Evolutionary conservation across 2,329 filamentous ascomycete species (phyloP).

Genomic region (Penicillium aurantiogriseum): DNA sequence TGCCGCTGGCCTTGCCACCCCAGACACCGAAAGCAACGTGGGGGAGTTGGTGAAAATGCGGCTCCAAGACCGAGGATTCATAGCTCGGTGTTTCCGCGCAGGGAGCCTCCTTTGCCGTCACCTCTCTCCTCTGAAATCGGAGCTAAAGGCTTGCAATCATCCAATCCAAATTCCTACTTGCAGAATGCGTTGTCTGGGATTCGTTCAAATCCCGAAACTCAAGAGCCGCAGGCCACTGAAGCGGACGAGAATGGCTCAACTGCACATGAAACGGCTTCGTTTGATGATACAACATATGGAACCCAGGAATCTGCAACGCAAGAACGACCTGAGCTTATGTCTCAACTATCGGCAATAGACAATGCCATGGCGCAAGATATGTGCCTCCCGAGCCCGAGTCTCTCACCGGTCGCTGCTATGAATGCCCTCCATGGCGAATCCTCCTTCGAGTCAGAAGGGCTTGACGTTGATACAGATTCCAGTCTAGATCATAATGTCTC

Average conservation of each 20-base stretch:
- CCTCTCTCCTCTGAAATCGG: conserved; percentile 35
- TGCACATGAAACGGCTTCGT: conserved; percentile 16
- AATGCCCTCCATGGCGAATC: conserved; percentile 51
- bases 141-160: conserved; percentile 14
- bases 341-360: conserved; percentile 56
- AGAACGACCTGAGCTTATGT: conserved; percentile 21
- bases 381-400: conserved; percentile 87
- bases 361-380: conserved; percentile 78
- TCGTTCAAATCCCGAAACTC: conserved; percentile 1
- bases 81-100: conserved; percentile 34
- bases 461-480: conserved; percentile 44
- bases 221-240: conserved; percentile 13
- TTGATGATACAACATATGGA: conserved; percentile 24
- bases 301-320: conserved; percentile 22
- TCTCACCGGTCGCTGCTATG: conserved; percentile 84
- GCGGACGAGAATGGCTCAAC: conserved; percentile 9
- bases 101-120: conserved; percentile 32
- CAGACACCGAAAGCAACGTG: conserved; percentile 39
- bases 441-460: conserved; percentile 45
- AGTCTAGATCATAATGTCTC: conserved; percentile 41
- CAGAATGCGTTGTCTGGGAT: conserved; percentile 19
- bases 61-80: conserved; percentile 32
- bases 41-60: conserved; percentile 29
- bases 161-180: conserved; percentile 10
- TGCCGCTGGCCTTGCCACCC: conserved; percentile 40